These are phyloP conservation scores for Ascochyta fabae DNA, from an alignment of 2,329 filamentous ascomycete genomes.

Conservation along the genomic window DNA sequence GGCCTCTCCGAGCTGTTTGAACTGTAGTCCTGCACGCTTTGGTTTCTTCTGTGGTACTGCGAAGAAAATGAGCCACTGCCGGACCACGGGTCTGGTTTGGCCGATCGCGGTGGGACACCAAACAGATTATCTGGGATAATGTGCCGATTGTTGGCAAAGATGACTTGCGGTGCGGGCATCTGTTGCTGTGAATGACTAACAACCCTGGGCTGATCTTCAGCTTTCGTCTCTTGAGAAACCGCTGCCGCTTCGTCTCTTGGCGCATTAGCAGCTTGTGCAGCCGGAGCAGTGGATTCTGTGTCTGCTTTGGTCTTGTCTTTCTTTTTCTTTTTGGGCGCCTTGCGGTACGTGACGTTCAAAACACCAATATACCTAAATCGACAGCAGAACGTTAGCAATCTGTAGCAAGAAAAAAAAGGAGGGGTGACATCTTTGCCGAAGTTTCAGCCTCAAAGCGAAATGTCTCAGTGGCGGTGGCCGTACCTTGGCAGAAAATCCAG, in stretches of 20 bases:
- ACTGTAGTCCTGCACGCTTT: slow-evolving; percentile 40
- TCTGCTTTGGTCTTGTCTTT: slow-evolving; percentile 41
- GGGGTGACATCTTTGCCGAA: slow-evolving; percentile 44
- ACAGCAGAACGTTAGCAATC: slow-evolving; percentile 43
- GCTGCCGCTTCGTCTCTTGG: slow-evolving; percentile 26
- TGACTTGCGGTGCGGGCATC: slow-evolving; percentile 82
- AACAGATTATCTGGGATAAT: slow-evolving; percentile 88
- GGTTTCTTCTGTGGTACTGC: slow-evolving; percentile 45
- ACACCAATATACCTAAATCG: slow-evolving; percentile 87
- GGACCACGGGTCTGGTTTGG: slow-evolving; percentile 47
- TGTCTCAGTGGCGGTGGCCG: slow-evolving; percentile 27
- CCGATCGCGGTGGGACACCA: slow-evolving; percentile 60
- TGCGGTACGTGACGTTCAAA: slow-evolving; percentile 93
- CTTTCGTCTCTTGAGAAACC: slow-evolving; percentile 14
- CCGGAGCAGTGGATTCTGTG: slow-evolving; percentile 14
- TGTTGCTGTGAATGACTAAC: slow-evolving; percentile 79
- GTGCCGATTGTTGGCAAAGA: slow-evolving; percentile 91
- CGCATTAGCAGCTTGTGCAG: slow-evolving; percentile 25
- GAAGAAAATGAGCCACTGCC: slow-evolving; percentile 37
- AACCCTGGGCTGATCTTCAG: slow-evolving; percentile 51
- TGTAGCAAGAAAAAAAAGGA: slow-evolving; percentile 3
- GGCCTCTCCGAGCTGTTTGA: slow-evolving; percentile 44
- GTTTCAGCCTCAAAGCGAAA: slow-evolving; percentile 49
- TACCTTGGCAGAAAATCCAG: slow-evolving; percentile 85
- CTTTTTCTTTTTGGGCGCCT: slow-evolving; percentile 70